phyloP scores from a whole-genome alignment of 192 early-diverging fungal genomes.

The Pecoramyces ruminantium region DNA sequence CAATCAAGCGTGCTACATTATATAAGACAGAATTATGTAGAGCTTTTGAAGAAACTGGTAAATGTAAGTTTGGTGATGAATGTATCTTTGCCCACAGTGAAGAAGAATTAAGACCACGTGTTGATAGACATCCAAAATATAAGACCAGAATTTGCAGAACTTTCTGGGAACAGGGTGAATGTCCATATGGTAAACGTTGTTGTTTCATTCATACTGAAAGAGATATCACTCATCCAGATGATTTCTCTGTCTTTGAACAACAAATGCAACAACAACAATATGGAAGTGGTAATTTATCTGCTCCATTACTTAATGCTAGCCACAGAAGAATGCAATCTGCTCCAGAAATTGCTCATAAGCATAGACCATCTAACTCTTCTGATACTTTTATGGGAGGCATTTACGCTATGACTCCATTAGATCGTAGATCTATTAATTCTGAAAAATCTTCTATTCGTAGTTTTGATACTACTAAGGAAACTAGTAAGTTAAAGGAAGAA shows the following conservation, averaged over 20 bases:
- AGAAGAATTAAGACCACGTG: neutral
- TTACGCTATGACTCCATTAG: neutral
- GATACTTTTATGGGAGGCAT: neutral
- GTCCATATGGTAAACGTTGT: neutral
- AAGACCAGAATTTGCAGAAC: neutral
- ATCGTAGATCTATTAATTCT: neutral
- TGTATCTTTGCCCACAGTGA: neutral
- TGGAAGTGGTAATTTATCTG: neutral
- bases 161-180: neutral
- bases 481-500: neutral
- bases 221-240: neutral
- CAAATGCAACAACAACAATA: neutral
- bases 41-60: slow-evolving; percentile 7
- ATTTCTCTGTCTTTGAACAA: neutral
- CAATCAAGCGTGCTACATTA: neutral
- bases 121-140: neutral
- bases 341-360: neutral
- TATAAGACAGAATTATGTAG: slow-evolving; percentile 22
- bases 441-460: neutral
- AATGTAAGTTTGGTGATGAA: slow-evolving; percentile 22
- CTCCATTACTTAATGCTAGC: neutral
- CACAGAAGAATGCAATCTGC: neutral
- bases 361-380: neutral
- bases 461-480: neutral
- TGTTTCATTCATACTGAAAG: neutral